phyloP scores from a whole-genome alignment of 129 eudicot genomes.

The Lonicera japonica region DNA sequence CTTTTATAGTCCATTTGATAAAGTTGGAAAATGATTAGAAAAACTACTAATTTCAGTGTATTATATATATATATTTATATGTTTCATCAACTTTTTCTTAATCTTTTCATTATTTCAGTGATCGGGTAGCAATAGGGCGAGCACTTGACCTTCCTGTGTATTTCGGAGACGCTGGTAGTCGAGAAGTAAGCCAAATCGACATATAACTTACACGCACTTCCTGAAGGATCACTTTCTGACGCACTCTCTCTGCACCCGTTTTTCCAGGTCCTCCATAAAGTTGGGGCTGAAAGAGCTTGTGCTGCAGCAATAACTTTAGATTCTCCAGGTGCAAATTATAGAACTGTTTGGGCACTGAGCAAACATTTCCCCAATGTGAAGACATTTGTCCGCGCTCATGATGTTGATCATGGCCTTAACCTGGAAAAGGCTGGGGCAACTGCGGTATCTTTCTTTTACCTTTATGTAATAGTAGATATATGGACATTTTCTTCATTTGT shows the following conservation, averaged over 20 bases:
- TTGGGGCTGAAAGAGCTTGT: constrained; percentile 98
- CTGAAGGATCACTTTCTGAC: constrained; percentile 19
- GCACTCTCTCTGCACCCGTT: constrained; percentile 6
- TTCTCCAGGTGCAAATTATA: constrained; percentile 93
- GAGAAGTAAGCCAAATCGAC: constrained; percentile 55
- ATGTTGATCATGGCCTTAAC: constrained; percentile 98
- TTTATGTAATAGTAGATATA: too few species aligned
- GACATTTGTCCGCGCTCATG: constrained; percentile 99
- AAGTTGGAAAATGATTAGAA: too few species aligned
- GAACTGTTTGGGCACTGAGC: constrained; percentile 99
- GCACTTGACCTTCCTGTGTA: constrained; percentile 98
- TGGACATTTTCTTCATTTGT: background rate
- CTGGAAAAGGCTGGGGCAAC: constrained; percentile 99
- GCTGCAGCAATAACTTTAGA: constrained; percentile 97
- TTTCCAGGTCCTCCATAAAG: constrained; percentile 84
- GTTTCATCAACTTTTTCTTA: background rate
- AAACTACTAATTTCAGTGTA: too few species aligned
- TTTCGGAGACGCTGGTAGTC: constrained; percentile 99
- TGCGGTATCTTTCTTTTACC: constrained; percentile 50
- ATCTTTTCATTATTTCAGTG: constrained; percentile 42
- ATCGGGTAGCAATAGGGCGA: constrained; percentile 93
- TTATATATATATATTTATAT: too few species aligned
- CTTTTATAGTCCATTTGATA: too few species aligned
- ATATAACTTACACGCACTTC: constrained; percentile 5
- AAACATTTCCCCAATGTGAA: constrained; percentile 93